These are phyloP conservation scores for Termitomyces sp. DNA, from an alignment of 768 basidiomycete genomes.

Conservation along the genomic window DNA sequence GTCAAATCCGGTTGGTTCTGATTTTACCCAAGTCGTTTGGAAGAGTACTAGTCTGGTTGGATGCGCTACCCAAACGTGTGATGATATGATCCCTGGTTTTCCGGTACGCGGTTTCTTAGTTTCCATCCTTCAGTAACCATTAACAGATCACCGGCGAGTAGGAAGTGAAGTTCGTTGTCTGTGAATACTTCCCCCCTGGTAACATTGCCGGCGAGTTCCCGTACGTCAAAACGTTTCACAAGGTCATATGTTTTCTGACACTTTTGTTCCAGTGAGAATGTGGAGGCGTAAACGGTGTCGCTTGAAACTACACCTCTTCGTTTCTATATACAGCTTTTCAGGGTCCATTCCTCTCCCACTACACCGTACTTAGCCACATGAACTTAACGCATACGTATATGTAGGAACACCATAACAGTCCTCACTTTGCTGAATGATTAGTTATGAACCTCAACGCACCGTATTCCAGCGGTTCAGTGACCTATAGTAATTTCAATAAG, in stretches of 20 bases:
- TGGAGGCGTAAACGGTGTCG: constrained; percentile 27
- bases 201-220: constrained; percentile 58
- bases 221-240: constrained; percentile 30
- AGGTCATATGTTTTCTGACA: neutral
- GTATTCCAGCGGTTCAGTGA: neutral
- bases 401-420: neutral
- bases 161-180: constrained; percentile 57
- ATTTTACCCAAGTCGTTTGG: constrained; percentile 78
- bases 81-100: constrained; percentile 44
- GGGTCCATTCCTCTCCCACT: constrained; percentile 5
- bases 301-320: neutral
- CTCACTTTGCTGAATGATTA: neutral
- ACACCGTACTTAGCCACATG: neutral
- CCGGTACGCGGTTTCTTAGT: constrained; percentile 35
- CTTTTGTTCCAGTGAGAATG: constrained; percentile 31
- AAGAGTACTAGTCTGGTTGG: constrained; percentile 58
- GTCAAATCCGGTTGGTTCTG: constrained; percentile 50
- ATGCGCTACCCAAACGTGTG: constrained; percentile 52
- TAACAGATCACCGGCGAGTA: constrained; percentile 18
- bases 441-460: neutral
- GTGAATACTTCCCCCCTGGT: constrained; percentile 61
- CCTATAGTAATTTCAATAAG: neutral
- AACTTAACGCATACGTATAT: neutral
- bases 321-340: constrained; percentile 4
- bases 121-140: neutral